Base-by-base conservation (phyloP, 176 grass and related monocot species). In the Phragmites australis region DNA sequence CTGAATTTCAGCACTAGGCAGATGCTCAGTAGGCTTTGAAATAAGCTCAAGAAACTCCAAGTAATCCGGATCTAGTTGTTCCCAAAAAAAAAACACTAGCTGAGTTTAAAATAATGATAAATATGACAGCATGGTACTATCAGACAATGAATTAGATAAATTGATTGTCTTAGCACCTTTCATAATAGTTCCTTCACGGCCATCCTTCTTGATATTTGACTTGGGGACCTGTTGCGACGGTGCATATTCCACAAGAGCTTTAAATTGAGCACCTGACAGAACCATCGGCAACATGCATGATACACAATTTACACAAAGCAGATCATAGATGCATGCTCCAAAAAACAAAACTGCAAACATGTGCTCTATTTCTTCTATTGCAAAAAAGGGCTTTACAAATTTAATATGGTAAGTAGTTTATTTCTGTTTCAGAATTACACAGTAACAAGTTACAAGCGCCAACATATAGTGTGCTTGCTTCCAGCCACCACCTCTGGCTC, bases 1-100 rank as follows among this genome's bases (percentile, higher is more conserved):
- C 79, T 99, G 97, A 85, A 99, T 96, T 86, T 95, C 97, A 88
- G 97, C 97, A 80, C 97, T 99, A 70, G 93, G 97, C 84, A 99
- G 74, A 86, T 96, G 89, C 62, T 99, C 93, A 55, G 74, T 64
- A 45, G 97, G 97, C 68, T 99, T 99, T 15, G 93, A 86, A 82
- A 99, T 72, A 84, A 84, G 82, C 84, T 91, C 93, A 80, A 99
- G 87, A 90, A 99, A 99, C 47, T 93, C 90, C 72, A 96, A 67
- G 68, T 96, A 99, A 75, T 93, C 97, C 1, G 82, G 88, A 88
- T 99, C 97, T 99, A 84, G 21, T 80, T 65, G 86, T 88, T 87
- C 74, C 69, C n/a, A n/a, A 53, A 39, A 68, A 65, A 84, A 37
- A 63, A 30, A 50, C 55, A 50, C 5, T 68, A 64, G 62, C 26